phyloP scores from a whole-genome alignment of 2,329 filamentous ascomycete genomes.

The Trichothecium sympodiale region DNA sequence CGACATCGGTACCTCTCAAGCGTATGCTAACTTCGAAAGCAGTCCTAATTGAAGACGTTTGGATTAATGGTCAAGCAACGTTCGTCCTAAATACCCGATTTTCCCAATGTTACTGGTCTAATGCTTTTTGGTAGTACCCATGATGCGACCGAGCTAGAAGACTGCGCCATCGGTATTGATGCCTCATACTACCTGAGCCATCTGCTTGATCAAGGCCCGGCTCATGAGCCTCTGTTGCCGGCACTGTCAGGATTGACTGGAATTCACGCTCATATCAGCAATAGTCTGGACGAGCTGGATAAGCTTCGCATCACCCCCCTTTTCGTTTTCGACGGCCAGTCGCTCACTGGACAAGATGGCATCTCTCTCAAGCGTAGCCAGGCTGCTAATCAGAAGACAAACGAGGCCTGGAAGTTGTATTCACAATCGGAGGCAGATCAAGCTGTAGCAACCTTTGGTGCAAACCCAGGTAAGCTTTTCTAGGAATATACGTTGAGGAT shows the following conservation, averaged over 20 bases:
- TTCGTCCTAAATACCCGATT: slow-evolving; percentile 8
- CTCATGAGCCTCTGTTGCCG: slow-evolving; percentile 77
- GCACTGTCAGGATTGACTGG: slow-evolving; percentile 84
- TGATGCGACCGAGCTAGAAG: slow-evolving; percentile 59
- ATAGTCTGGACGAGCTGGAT: slow-evolving; percentile 64
- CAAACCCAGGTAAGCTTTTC: slow-evolving; percentile 50
- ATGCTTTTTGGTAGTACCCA: slow-evolving; percentile 33
- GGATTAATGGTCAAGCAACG: slow-evolving; percentile 24
- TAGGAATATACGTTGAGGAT: neutral
- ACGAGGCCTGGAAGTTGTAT: slow-evolving; percentile 80
- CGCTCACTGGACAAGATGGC: slow-evolving; percentile 65
- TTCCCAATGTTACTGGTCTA: neutral
- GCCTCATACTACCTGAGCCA: slow-evolving; percentile 80
- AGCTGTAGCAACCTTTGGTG: slow-evolving; percentile 77
- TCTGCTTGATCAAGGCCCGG: slow-evolving; percentile 58
- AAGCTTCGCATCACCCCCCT: slow-evolving; percentile 61
- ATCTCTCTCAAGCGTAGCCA: slow-evolving; percentile 52
- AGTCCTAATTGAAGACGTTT: slow-evolving; percentile 23
- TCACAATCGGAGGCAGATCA: slow-evolving; percentile 67
- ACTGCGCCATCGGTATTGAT: slow-evolving; percentile 71
- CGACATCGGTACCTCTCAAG: too few relatives aligned
- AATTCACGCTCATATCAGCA: slow-evolving; percentile 63
- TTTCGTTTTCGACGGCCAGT: slow-evolving; percentile 87
- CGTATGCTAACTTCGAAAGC: neutral
- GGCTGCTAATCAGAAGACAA: slow-evolving; percentile 57